Evolutionary conservation across 1,284 basidiomycete species (phyloP).

Genomic region (Tylopilus sp.): DNA sequence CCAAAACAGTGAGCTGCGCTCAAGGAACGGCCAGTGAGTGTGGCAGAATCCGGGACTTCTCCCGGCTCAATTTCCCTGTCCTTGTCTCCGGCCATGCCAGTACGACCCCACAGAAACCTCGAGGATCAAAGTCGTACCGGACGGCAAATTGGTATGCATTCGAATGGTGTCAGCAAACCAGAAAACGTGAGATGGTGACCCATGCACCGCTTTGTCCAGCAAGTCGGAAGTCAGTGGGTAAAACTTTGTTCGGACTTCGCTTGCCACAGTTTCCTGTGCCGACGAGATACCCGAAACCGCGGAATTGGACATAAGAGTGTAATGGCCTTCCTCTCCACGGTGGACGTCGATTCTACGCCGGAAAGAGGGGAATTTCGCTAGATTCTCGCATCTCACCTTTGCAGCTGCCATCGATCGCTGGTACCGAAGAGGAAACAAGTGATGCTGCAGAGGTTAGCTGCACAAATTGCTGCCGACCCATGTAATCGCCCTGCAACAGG

Average conservation of each 20-base stretch:
- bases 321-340: conserved; percentile 50
- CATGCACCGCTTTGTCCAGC: conserved; percentile 57
- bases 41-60: no score
- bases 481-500: conserved; percentile 2
- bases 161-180: conserved; percentile 32
- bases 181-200: conserved; percentile 89
- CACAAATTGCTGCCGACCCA: conserved; percentile 1
- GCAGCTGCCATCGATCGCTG: conserved; percentile 48
- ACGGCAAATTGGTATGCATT: conserved; percentile 60
- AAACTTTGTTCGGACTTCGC: conserved; percentile 47
- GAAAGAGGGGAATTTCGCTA: conserved; percentile 61
- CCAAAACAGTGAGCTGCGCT: no score
- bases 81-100: conserved; percentile 20
- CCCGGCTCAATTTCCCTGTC: no score
- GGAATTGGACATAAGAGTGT: conserved; percentile 64
- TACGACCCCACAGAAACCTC: conserved; percentile 5
- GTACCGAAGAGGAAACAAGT: conserved; percentile 32
- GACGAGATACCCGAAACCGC: conserved; percentile 8
- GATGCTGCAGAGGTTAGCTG: conserved; percentile 15
- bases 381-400: conserved; percentile 47
- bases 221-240: conserved; percentile 50
- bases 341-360: conserved; percentile 50
- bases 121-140: conserved; percentile 47
- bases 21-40: no score
- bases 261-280: conserved; percentile 8